These are phyloP conservation scores for Phytophthora hibernalis DNA, from an alignment of 352 stramenopile species.

Conservation along the genomic window DNA sequence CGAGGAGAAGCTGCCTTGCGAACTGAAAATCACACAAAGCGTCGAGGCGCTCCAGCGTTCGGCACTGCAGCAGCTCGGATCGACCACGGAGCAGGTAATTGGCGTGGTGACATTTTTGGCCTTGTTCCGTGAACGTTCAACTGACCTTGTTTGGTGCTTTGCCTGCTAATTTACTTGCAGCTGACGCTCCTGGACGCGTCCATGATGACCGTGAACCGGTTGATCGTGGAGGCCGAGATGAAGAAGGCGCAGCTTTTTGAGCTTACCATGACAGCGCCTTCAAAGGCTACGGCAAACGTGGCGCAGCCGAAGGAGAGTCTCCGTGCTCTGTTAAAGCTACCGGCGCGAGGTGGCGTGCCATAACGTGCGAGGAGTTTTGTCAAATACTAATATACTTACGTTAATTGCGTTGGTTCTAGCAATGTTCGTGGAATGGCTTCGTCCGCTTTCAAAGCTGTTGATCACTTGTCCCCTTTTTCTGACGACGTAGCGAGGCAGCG, in stretches of 20 bases:
- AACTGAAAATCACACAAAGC: conserved; percentile 53
- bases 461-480: conserved; percentile 23
- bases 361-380: conserved; percentile 25
- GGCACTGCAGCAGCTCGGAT: conserved; percentile 49
- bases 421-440: neutral
- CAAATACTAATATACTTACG: conserved; percentile 23
- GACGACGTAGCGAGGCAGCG: conserved; percentile 34
- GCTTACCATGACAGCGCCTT: conserved; percentile 82
- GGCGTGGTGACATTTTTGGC: neutral
- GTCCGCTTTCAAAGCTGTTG: conserved; percentile 4
- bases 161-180: conserved; percentile 27
- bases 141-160: conserved; percentile 19
- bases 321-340: conserved; percentile 54
- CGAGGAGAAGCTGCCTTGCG: conserved; percentile 34
- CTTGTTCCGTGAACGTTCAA: conserved; percentile 7
- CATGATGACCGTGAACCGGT: conserved; percentile 68
- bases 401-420: conserved; percentile 15
- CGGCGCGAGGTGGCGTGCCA: conserved; percentile 28
- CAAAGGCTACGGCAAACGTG: conserved; percentile 73
- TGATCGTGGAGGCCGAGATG: conserved; percentile 73
- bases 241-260: conserved; percentile 74
- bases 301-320: conserved; percentile 75
- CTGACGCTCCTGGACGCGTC: conserved; percentile 66
- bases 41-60: conserved; percentile 57
- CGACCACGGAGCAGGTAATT: conserved; percentile 54